phyloP scores from a whole-genome alignment of 139 green algal species.

The Raphidocelis subcapitata region DNA sequence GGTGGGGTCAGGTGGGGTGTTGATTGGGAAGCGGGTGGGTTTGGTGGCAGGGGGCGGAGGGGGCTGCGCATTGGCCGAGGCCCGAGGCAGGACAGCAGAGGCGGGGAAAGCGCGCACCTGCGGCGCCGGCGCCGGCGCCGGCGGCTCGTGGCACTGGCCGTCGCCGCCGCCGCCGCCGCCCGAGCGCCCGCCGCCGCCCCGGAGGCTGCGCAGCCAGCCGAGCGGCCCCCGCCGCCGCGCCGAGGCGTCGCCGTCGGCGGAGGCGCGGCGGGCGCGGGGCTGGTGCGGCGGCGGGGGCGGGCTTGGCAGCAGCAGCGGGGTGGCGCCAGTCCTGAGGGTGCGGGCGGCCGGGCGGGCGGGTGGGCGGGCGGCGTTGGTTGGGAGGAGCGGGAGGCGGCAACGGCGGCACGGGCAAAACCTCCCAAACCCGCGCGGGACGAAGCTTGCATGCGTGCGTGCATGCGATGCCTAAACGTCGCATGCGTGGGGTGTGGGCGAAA shows the following conservation, averaged over 20 bases:
- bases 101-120: too few relatives aligned
- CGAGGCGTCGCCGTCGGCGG: background rate
- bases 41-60: background rate
- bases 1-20: too few relatives aligned
- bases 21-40: conserved; percentile 18
- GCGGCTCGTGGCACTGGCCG: too few relatives aligned
- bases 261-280: background rate
- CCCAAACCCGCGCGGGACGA: background rate
- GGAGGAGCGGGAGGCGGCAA: background rate
- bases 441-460: background rate
- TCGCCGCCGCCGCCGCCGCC: background rate
- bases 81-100: too few relatives aligned
- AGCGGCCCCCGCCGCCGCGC: background rate
- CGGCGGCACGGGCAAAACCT: background rate
- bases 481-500: background rate
- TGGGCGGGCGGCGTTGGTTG: background rate
- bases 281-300: background rate
- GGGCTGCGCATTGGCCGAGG: too few relatives aligned
- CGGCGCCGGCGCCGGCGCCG: background rate
- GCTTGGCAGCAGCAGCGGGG: conserved; percentile 54
- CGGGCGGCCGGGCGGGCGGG: background rate
- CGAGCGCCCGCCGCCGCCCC: background rate
- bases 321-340: conserved; percentile 41
- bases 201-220: background rate
- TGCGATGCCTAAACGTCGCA: background rate